Evolutionary conservation across 2,329 filamentous ascomycete genomes (phyloP), one percentile per base, ranked within the genome.

Genomic region (Ophiocordyceps camponoti-leonardi): DNA sequence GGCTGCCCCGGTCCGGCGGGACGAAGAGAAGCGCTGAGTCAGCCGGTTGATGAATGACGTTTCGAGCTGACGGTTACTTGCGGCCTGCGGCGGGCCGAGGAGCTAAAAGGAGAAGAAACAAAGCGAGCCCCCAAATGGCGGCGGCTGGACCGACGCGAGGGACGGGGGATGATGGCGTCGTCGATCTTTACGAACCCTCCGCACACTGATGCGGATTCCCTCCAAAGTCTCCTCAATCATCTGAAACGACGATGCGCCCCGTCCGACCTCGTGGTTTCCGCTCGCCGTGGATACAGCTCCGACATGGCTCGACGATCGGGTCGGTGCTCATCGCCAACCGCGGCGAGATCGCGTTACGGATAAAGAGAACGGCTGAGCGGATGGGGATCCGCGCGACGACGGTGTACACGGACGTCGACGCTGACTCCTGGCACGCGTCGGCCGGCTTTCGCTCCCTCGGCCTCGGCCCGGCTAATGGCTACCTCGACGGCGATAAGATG

Each of bases 321-420:
- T 94, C 87, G 10, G 83, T 96, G 40, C 73, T 98, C 22, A 96
- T 98, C 59, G 92, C 92, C 45, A 98, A 98, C 61, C 81, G 92
- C 54, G 92, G 92, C 55, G 92, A 98, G 65, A 98, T 98, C 55
- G 92, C 92, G 44, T 72, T 98, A 60, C 84, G 92, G 53, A 92
- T 98, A 53, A 83, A 88, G 52, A 78, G 81, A 52, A 98, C 92
- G 20, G 92, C 92, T 31, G 73, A 84, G 44, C 78, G 83, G 51
- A 83, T 94, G 58, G 90, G 92, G 47, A 94, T 98, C 58, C 79
- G 81, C 50, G 94, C 90, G 18, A 95, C 90, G 1, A 95, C 90
- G 0, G 75, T 98, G 48, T 98, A 94, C 65, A 98, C 92, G 8
- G 85, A 94, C 52, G 85, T 90, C 37, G 92, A 98, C 62, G 81